phyloP scores from a whole-genome alignment of 345 rosid genomes.

The Euphorbia peplus region DNA sequence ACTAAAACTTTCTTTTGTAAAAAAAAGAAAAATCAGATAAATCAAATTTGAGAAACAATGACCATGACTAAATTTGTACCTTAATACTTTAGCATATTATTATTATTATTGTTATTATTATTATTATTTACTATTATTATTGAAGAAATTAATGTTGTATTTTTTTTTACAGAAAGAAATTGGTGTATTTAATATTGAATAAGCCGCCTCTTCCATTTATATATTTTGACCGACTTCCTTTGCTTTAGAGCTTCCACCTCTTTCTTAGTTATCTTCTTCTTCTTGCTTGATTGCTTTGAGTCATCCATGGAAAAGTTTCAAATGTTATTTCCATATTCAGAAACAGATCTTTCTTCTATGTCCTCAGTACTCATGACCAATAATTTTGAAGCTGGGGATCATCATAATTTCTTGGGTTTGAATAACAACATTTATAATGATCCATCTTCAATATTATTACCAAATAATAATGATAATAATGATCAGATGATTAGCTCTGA shows the following conservation, averaged over 20 bases:
- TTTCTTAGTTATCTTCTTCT: not conserved
- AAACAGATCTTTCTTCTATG: constrained; percentile 13
- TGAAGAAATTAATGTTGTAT: too few species aligned
- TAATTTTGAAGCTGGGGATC: constrained; percentile 19
- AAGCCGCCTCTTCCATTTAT: constrained; percentile 20
- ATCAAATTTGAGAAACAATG: too few species aligned
- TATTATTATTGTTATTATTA: too few species aligned
- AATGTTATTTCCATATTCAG: constrained; percentile 41
- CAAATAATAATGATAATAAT: not conserved
- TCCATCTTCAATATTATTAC: not conserved
- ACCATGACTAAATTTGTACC: too few species aligned
- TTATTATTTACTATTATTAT: too few species aligned
- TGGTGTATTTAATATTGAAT: too few species aligned
- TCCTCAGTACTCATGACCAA: constrained; percentile 14
- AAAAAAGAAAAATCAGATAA: too few species aligned
- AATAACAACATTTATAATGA: not conserved
- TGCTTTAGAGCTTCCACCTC: not conserved
- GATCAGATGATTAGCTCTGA: not conserved
- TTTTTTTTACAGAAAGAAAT: too few species aligned
- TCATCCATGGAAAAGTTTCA: constrained; percentile 50
- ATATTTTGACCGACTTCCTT: not conserved
- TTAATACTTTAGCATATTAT: too few species aligned
- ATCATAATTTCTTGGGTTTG: constrained; percentile 24
- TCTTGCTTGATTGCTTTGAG: not conserved
- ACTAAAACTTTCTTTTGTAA: too few species aligned